Conservation (phyloP, 768 basidiomycete species). For the Boletus eberwhitei region DNA sequence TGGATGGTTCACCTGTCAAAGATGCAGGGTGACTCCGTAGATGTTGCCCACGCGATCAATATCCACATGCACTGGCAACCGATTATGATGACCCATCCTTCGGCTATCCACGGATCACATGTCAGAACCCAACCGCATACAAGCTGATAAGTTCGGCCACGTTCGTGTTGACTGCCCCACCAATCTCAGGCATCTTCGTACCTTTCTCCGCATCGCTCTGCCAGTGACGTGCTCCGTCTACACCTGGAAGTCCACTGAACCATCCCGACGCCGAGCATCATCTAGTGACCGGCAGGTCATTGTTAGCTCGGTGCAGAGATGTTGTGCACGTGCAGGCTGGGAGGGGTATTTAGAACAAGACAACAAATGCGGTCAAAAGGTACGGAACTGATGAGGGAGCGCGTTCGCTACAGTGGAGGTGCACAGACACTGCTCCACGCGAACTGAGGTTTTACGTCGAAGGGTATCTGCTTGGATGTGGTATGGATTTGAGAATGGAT, state of each 20-base stretch:
- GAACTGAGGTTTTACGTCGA: not conserved
- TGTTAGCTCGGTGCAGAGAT: not conserved
- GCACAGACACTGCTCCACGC: not conserved
- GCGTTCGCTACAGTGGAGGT: not conserved
- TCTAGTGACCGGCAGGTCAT: not conserved
- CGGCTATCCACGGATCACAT: not conserved
- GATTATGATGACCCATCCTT: not conserved
- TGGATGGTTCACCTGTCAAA: not conserved
- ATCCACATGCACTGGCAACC: not conserved
- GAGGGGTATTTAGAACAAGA: not conserved
- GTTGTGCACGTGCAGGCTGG: slow-evolving; percentile 1
- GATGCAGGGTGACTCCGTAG: not conserved
- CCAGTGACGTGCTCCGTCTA: not conserved
- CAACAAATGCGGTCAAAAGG: not conserved
- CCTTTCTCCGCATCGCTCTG: not conserved
- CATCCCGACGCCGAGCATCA: not conserved
- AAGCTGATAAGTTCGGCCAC: not conserved
- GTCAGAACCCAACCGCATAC: not conserved
- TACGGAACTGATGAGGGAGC: not conserved
- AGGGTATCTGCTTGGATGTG: not conserved
- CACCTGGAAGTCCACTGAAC: not conserved
- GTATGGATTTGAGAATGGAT: not conserved
- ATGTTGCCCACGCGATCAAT: not conserved
- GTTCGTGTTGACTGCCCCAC: too few relatives aligned
- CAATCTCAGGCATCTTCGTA: not conserved